Conservation (phyloP, 202 grass and related monocot species). For the Cymbopogon flexuosus region DNA sequence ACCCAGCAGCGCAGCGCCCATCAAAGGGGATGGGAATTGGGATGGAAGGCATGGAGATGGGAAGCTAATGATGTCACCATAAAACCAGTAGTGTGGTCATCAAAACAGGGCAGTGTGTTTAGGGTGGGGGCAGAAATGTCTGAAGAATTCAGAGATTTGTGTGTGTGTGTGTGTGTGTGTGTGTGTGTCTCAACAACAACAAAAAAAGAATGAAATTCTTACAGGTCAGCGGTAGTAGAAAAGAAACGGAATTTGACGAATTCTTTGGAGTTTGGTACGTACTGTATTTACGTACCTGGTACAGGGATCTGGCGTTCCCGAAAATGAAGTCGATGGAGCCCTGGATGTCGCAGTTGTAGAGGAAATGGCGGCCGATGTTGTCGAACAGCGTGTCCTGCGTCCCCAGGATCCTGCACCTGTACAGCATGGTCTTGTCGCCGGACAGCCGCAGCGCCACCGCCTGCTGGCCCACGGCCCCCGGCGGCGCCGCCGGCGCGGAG, state of each 20-base stretch:
- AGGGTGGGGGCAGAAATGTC: too few species aligned
- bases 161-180: too few species aligned
- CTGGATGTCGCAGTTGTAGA: conserved; percentile 73
- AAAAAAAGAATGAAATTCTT: background rate
- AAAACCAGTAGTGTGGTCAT: background rate
- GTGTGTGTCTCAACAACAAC: background rate
- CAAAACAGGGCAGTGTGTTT: background rate
- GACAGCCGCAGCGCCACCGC: conserved; percentile 88
- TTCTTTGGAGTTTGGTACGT: background rate
- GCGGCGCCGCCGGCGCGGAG: conserved; percentile 51
- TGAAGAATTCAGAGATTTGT: too few species aligned
- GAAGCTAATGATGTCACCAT: background rate
- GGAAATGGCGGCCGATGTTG: conserved; percentile 76
- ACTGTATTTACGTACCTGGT: conserved; percentile 40
- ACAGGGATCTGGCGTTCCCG: conserved; percentile 74
- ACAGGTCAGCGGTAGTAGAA: background rate
- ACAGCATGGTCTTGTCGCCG: conserved; percentile 80
- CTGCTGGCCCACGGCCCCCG: conserved; percentile 72
- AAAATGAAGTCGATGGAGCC: conserved; percentile 99
- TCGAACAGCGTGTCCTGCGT: conserved; percentile 95
- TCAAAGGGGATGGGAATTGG: background rate
- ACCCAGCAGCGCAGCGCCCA: background rate
- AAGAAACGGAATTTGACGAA: background rate
- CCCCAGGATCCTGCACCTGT: conserved; percentile 70
- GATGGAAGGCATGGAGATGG: conserved; percentile 1